Evolutionary conservation across 1,284 basidiomycete genomes (phyloP), one percentile per base, ranked within the genome.

Genomic region (Ganoderma resinaceum): DNA sequence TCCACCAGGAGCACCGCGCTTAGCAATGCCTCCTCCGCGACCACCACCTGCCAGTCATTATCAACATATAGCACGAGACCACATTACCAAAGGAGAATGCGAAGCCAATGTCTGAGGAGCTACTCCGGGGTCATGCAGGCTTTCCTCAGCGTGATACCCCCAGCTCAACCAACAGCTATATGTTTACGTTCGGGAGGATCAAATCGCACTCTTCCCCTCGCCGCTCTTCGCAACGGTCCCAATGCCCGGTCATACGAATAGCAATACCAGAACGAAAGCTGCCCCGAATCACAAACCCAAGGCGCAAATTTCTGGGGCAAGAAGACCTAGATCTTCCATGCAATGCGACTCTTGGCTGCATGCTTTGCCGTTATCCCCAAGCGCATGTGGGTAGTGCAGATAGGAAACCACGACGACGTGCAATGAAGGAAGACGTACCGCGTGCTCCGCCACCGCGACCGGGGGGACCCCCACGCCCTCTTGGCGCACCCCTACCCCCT

Each of bases 21-120:
- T 79, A 33, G 76, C 77, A 61, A 82, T 76, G 62, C 83, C 81
- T 46, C 82, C 76, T 42, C 82, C 75, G 46, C 79, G 75, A 33
- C 74, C 71, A 53, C 80, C 78, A 68, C 87, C 88, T 80, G 65
- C 20, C 46, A 46, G 29, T 46, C 33, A 12, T n/a, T n/a, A 37
- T 52, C 18, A 63, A 49, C 61, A 63, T 14, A 14, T 6, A 26
- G 23, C 11, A 33, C 31, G 3, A 20, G 8, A 38, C 18, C 4
- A 40, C 12, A n/a, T n/a, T 42, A 23, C 29, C n/a, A 43, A 61
- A 29, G 26, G 42, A 3, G 61, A 20, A n/a, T 38, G 33, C 29
- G 49, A 14, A 46, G 14, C 49, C 3, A 14, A 26, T 26, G 23
- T 23, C 23, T 26, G 23, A 46, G 20, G 23, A 52, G 46, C 0